Evolutionary conservation across 345 rosid species (phyloP).

Genomic region (Aquilaria malaccensis): DNA sequence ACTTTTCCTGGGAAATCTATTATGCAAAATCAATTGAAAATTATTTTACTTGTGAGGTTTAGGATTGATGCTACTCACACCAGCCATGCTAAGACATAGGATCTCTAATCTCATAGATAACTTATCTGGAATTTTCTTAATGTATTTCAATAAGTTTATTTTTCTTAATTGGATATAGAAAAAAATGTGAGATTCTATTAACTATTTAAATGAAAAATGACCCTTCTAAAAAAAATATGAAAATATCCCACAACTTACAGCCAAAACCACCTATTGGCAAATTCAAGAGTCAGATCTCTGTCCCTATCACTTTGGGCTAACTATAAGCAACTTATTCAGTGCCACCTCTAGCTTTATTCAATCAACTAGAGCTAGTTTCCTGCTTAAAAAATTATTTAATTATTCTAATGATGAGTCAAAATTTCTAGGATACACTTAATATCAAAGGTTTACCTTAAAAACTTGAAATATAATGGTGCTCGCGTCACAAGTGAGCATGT

Average conservation of each 20-base stretch:
- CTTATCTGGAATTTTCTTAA: too few relatives aligned
- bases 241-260: too few relatives aligned
- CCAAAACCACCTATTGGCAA: conserved; percentile 5
- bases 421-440: neutral
- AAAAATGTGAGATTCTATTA: too few relatives aligned
- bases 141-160: too few relatives aligned
- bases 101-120: too few relatives aligned
- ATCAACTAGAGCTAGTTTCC: neutral
- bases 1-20: too few relatives aligned
- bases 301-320: conserved; percentile 7
- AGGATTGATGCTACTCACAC: too few relatives aligned
- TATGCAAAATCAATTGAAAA: too few relatives aligned
- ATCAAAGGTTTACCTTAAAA: conserved; percentile 2
- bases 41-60: too few relatives aligned
- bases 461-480: conserved; percentile 6
- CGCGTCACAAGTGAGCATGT: conserved; percentile 21
- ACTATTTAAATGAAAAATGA: neutral
- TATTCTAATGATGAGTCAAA: neutral
- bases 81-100: too few relatives aligned
- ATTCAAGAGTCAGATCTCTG: neutral
- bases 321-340: conserved; percentile 1
- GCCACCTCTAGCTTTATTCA: conserved; percentile 19
- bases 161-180: too few relatives aligned
- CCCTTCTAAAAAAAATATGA: too few relatives aligned
- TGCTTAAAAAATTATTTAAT: neutral